Conservation (phyloP, 495 filamentous ascomycete genomes). For the Chlorociboria aeruginascens region DNA sequence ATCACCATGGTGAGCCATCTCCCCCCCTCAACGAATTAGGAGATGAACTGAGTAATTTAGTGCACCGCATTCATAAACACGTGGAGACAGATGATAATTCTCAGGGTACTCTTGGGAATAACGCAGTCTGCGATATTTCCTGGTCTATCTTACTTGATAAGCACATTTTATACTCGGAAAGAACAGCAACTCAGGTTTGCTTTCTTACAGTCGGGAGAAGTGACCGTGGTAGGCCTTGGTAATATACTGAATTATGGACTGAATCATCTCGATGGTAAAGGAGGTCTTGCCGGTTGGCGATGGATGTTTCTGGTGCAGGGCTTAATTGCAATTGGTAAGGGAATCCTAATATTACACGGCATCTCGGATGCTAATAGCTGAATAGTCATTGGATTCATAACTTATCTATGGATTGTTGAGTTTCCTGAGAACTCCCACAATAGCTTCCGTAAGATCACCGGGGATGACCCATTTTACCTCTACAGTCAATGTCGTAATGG, state of each 20-base stretch:
- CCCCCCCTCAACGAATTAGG: not conserved
- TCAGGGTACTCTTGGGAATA: constrained; percentile 60
- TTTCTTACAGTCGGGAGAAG: constrained; percentile 57
- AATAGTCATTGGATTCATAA: constrained; percentile 53
- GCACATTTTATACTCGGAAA: constrained; percentile 57
- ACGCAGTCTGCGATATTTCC: constrained; percentile 60
- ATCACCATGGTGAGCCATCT: constrained; percentile 39
- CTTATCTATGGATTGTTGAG: constrained; percentile 71
- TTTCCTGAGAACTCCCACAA: constrained; percentile 57
- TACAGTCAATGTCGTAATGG: no score
- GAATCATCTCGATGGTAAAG: constrained; percentile 47
- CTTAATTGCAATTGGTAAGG: constrained; percentile 38
- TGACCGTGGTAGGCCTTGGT: constrained; percentile 56
- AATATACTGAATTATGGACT: constrained; percentile 63
- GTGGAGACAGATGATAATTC: constrained; percentile 63
- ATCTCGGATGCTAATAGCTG: constrained; percentile 45
- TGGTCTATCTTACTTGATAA: constrained; percentile 58
- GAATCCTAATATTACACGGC: not conserved
- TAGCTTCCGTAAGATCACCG: constrained; percentile 30
- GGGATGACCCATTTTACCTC: no score
- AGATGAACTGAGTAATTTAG: not conserved
- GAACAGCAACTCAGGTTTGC: constrained; percentile 71
- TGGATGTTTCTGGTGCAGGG: constrained; percentile 69
- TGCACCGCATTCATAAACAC: constrained; percentile 58
- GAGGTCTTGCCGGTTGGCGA: constrained; percentile 56